Percentiles rank a stretch among this genome's conserved stretches.
These are phyloP conservation scores for Aspergillus coremiiformis DNA, from an alignment of 495 filamentous ascomycete genomes.

Conservation along the genomic window DNA sequence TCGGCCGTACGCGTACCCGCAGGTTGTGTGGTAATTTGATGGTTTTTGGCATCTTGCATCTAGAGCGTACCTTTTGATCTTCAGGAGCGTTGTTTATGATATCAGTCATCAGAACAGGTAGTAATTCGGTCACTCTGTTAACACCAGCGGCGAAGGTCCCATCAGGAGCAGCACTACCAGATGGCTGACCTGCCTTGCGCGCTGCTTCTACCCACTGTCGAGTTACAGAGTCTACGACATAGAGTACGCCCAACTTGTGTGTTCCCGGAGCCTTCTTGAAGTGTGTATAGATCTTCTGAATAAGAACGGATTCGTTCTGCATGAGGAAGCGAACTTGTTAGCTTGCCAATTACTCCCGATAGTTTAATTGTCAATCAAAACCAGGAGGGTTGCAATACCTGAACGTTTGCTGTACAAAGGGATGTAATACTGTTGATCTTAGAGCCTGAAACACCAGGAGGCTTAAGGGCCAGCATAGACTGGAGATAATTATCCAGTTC, in stretches of 20 bases:
- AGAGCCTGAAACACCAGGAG: slow-evolving; percentile 86
- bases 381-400: slow-evolving; percentile 56
- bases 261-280: slow-evolving; percentile 93
- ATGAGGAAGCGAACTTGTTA: slow-evolving; percentile 24
- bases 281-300: slow-evolving; percentile 92
- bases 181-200: slow-evolving; percentile 71
- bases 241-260: slow-evolving; percentile 97
- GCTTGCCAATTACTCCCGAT: slow-evolving; percentile 20
- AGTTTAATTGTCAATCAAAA: background rate
- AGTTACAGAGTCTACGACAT: slow-evolving; percentile 99
- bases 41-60: slow-evolving; percentile 22
- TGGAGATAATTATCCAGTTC: slow-evolving; percentile 87
- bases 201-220: slow-evolving; percentile 97
- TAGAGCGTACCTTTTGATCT: slow-evolving; percentile 95
- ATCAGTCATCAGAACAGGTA: slow-evolving; percentile 92
- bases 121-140: slow-evolving; percentile 89
- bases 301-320: slow-evolving; percentile 90
- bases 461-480: slow-evolving; percentile 82
- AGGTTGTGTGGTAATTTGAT: slow-evolving; percentile 21
- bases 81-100: slow-evolving; percentile 81
- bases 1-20: slow-evolving; percentile 26
- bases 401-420: slow-evolving; percentile 81
- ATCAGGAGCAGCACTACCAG: slow-evolving; percentile 68
- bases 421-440: slow-evolving; percentile 80
- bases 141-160: slow-evolving; percentile 93